phyloP scores from a whole-genome alignment of 768 basidiomycete genomes.

The Lentinus brumalis region DNA sequence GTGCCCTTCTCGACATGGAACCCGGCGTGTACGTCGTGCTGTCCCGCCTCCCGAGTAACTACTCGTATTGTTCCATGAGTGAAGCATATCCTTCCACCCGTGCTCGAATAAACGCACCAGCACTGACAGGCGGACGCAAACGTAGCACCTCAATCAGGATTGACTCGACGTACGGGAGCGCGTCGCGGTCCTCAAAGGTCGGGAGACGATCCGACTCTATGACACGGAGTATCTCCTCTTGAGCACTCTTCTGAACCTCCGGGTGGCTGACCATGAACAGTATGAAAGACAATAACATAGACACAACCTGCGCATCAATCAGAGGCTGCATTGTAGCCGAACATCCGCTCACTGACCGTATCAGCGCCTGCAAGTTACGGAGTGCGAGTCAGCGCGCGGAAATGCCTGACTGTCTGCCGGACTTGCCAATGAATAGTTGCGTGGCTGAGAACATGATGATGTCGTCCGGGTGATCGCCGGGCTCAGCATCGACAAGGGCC shows the following conservation, averaged over 20 bases:
- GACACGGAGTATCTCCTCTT: constrained; percentile 31
- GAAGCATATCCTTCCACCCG: too few relatives aligned
- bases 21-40: constrained; percentile 23
- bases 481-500: constrained; percentile 2
- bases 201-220: constrained; percentile 29
- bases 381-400: not conserved
- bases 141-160: constrained; percentile 31
- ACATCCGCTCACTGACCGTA: not conserved
- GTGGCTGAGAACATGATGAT: constrained; percentile 11
- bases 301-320: constrained; percentile 6
- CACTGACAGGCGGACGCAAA: constrained; percentile 20
- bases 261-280: constrained; percentile 27
- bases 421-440: constrained; percentile 8
- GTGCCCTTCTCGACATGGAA: constrained; percentile 18
- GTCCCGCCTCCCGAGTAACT: constrained; percentile 1
- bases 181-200: constrained; percentile 15
- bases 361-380: not conserved
- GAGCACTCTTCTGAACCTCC: constrained; percentile 26
- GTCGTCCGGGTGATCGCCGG: constrained; percentile 5
- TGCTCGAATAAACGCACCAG: not conserved
- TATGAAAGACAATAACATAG: constrained; percentile 22
- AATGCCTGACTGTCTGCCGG: too few relatives aligned
- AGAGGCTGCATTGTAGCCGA: not conserved
- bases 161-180: constrained; percentile 31
- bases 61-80: not conserved